A percentile compares a stretch with the other conserved stretches of the same genome.
Evolutionary conservation across 208 protist species (phyloP).

Genomic region (Wallacemonas collosoma): DNA sequence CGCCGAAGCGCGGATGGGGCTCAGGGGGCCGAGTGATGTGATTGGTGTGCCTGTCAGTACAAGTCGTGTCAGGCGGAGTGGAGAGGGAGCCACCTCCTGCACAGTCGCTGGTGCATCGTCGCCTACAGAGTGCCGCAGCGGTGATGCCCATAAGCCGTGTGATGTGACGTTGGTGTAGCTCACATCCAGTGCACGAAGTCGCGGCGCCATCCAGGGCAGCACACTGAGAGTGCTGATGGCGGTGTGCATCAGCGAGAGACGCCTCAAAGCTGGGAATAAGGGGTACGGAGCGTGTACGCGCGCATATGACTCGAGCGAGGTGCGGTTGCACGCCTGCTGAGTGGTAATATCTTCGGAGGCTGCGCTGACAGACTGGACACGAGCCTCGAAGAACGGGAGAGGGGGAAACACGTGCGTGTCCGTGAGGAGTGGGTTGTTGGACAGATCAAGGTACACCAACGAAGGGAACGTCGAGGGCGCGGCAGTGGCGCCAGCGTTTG

Average conservation of each 20-base stretch:
- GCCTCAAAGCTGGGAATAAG: slow-evolving; percentile 10
- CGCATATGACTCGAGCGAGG: no score
- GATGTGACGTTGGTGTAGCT: slow-evolving; percentile 22
- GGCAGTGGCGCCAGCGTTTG: neutral
- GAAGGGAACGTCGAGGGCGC: neutral
- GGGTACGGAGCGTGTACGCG: neutral
- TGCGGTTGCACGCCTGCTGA: no score
- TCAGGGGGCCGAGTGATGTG: slow-evolving; percentile 2
- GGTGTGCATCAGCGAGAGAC: slow-evolving; percentile 26
- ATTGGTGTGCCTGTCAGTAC: neutral
- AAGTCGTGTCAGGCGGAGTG: neutral
- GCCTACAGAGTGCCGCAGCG: neutral
- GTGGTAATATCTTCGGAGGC: no score
- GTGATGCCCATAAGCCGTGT: slow-evolving; percentile 16
- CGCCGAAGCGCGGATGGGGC: neutral
- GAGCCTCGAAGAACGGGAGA: neutral
- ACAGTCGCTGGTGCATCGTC: neutral
- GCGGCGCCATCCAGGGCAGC: slow-evolving; percentile 18
- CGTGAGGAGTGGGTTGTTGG: slow-evolving; percentile 25
- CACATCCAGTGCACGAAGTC: slow-evolving; percentile 18
- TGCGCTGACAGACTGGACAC: neutral
- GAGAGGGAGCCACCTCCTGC: neutral
- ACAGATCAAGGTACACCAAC: slow-evolving; percentile 17
- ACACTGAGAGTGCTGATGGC: slow-evolving; percentile 9
- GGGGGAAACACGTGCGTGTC: slow-evolving; percentile 17